These are phyloP conservation scores for Rhodotorula sp. DNA, from an alignment of 1,284 basidiomycete genomes.

Conservation along the genomic window DNA sequence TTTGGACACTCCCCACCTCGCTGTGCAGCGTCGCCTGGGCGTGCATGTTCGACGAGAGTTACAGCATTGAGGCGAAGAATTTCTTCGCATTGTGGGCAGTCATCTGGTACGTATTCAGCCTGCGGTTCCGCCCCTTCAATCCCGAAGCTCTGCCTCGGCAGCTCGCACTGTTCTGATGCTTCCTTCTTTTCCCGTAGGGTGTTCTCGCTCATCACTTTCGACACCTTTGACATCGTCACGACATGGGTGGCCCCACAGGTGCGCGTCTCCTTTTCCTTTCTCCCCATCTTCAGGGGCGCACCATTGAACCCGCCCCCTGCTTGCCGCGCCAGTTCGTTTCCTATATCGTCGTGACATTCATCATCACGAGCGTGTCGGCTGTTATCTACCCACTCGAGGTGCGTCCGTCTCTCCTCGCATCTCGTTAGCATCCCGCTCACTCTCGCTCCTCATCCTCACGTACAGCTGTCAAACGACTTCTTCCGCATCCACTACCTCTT, in stretches of 20 bases:
- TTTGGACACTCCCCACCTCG: slow-evolving; percentile 38
- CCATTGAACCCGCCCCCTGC: no score
- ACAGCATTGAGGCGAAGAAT: slow-evolving; percentile 28
- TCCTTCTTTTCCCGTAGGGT: slow-evolving; percentile 10
- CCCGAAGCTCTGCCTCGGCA: no score
- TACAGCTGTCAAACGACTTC: slow-evolving; percentile 30
- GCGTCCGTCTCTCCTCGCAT: not conserved
- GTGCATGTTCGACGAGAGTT: slow-evolving; percentile 28
- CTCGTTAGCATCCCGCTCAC: not conserved
- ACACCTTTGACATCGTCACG: slow-evolving; percentile 29
- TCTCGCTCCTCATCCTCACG: accelerated
- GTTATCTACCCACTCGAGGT: slow-evolving; percentile 37
- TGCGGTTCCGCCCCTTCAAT: no score
- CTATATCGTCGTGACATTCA: slow-evolving; percentile 6
- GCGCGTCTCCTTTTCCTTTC: not conserved
- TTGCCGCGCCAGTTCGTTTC: not conserved
- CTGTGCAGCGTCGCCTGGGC: slow-evolving; percentile 26
- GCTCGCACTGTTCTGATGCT: no score
- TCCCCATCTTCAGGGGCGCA: not conserved
- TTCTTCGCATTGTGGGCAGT: slow-evolving; percentile 40
- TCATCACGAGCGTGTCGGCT: slow-evolving; percentile 20
- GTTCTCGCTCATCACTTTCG: slow-evolving; percentile 32
- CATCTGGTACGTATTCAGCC: slow-evolving; percentile 19
- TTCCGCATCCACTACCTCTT: slow-evolving; percentile 34
- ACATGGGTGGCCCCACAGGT: slow-evolving; percentile 27